phyloP scores from a whole-genome alignment of 176 grass and related monocot species.

The Zea luxurians region DNA sequence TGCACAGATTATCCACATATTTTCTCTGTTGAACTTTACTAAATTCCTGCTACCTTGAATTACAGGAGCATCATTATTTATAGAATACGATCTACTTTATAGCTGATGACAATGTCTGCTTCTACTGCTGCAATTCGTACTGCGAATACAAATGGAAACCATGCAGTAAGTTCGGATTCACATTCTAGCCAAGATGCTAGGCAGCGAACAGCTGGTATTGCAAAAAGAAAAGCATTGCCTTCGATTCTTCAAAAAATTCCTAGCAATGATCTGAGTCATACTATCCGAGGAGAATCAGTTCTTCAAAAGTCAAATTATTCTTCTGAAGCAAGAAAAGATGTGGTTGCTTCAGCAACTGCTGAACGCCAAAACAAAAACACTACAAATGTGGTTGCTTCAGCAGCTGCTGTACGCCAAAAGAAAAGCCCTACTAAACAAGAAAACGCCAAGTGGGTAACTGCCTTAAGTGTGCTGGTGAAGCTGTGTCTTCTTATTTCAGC shows the following conservation, averaged over 20 bases:
- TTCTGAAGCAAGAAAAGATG: conserved; percentile 42
- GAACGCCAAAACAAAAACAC: conserved; percentile 47
- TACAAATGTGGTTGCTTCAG: conserved; percentile 15
- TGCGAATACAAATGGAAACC: conserved; percentile 51
- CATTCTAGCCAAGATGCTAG: conserved; percentile 62
- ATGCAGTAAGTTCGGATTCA: conserved; percentile 62
- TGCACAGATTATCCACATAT: not conserved
- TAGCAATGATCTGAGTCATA: conserved; percentile 51
- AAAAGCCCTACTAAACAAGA: conserved; percentile 45
- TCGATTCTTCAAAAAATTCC: conserved; percentile 39
- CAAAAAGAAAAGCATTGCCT: conserved; percentile 48
- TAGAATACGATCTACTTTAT: conserved; percentile 13
- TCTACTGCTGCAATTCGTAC: conserved; percentile 57
- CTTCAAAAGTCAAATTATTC: conserved; percentile 50
- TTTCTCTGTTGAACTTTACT: conserved; percentile 12
- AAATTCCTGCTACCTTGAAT: conserved; percentile 20
- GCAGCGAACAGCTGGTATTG: conserved; percentile 49
- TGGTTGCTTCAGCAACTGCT: conserved; percentile 34
- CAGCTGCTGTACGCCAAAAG: conserved; percentile 49
- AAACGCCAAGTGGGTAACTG: conserved; percentile 52
- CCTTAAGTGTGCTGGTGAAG: conserved; percentile 52
- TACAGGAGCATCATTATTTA: conserved; percentile 31
- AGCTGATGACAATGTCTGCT: conserved; percentile 55
- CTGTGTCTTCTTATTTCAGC: conserved; percentile 53
- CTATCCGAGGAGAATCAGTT: conserved; percentile 54